Evolutionary conservation across 176 grass and related monocot genomes (phyloP), one percentile per base, ranked within the genome.

Genomic region (Raddia guianensis): DNA sequence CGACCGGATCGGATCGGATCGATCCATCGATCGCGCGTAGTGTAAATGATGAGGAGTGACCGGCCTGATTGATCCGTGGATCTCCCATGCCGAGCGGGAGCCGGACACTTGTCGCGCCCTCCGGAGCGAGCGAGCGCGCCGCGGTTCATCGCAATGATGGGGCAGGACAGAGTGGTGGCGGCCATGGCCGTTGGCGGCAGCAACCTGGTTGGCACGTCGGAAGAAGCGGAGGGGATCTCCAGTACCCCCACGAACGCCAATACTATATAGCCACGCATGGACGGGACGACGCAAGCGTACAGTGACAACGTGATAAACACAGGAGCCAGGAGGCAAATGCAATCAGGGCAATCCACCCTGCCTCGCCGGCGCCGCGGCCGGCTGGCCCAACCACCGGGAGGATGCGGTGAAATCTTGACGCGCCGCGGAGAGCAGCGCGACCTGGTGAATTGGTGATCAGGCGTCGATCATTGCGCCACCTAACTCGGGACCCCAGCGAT

Each of bases 131-230:
- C 49, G 56, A 35, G 61, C 71, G 19, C 18, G 37, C 37, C 37
- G 37, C 37, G 37, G 37, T 40, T 40, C 37, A 40, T 57, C 35
- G 7, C 50, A 58, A 68, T 80, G 81, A 84, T 63, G 37, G 45
- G 57, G 80, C 49, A 12, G 8, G n/a, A 78, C 66, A 74, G 76
- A 85, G 82, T 70, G 65, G 78, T 82, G 87, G 72, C 51, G 72
- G 67, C 50, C 87, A 82, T 73, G 83, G 83, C 80, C 74, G 66
- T 65, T 51, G 44, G 59, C 79, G 2, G 57, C 67, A 83, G 3
- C 12, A 70, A 84, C 82, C 87, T 89, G 82, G 82, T 76, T 89
- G 64, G 77, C 82, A 85, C 82, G 87, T 85, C 72, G 82, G 79
- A 48, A 46, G 72, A 73, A 80, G 45, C 46, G 14, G 70, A 72